These are phyloP conservation scores for Orbilia blumenaviensis DNA, from an alignment of 2,329 filamentous ascomycete species.

Conservation along the genomic window DNA sequence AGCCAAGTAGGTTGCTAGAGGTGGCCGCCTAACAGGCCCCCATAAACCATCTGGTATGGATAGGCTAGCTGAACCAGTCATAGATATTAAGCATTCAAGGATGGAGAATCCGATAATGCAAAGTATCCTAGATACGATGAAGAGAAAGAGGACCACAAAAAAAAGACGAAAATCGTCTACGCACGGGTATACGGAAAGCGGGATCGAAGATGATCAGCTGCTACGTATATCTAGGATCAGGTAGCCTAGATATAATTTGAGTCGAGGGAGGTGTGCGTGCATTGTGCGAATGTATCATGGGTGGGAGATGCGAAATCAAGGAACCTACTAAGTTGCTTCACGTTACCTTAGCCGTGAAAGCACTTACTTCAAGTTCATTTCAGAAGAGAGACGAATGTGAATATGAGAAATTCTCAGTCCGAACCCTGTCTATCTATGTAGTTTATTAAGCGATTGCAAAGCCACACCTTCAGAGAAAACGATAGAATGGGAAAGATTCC, in stretches of 20 bases:
- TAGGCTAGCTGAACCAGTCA: too few relatives aligned
- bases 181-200: neutral
- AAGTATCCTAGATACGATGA: neutral
- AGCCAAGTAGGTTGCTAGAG: too few relatives aligned
- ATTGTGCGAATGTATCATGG: neutral
- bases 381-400: neutral
- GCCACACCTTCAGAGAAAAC: neutral
- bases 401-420: neutral
- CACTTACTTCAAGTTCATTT: slow-evolving; percentile 25
- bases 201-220: neutral
- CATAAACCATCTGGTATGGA: too few relatives aligned
- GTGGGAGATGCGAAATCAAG: slow-evolving; percentile 7
- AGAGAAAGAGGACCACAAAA: neutral
- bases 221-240: slow-evolving; percentile 4
- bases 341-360: slow-evolving; percentile 46
- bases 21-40: too few relatives aligned
- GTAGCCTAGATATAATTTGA: neutral
- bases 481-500: neutral
- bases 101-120: neutral
- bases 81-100: neutral
- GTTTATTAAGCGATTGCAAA: neutral
- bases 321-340: slow-evolving; percentile 35
- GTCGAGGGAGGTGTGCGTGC: neutral
- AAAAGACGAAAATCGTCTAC: neutral
- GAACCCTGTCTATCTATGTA: neutral